phyloP scores from a whole-genome alignment of 1,284 basidiomycete genomes.

The Ceratobasidium sp. region DNA sequence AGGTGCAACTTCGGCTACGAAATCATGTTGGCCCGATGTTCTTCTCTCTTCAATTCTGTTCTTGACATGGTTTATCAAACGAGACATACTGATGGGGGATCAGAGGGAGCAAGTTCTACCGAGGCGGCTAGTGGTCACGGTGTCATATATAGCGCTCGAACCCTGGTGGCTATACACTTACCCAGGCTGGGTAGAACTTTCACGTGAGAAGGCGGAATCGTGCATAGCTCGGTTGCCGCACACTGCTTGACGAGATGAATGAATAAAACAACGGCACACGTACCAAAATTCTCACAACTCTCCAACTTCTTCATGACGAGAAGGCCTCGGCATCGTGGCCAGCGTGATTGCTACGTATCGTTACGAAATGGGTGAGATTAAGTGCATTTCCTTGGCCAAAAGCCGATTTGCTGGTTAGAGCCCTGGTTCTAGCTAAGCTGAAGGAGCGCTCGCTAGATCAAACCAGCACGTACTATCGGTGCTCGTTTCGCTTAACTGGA shows the following conservation, averaged over 20 bases:
- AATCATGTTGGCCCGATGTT: conserved; percentile 1
- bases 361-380: too few relatives aligned
- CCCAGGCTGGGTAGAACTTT: neutral
- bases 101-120: neutral
- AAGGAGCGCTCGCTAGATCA: too few relatives aligned
- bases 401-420: too few relatives aligned
- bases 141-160: neutral
- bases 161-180: conserved; percentile 4
- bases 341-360: too few relatives aligned
- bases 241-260: neutral
- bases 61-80: conserved; percentile 15
- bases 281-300: neutral
- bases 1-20: conserved; percentile 26
- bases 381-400: neutral
- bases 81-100: neutral
- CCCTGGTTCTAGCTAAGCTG: too few relatives aligned
- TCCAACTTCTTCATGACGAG: neutral
- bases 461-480: too few relatives aligned
- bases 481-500: too few relatives aligned
- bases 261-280: neutral
- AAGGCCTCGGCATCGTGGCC: too few relatives aligned
- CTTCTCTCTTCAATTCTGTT: conserved; percentile 5
- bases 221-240: neutral
- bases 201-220: neutral
- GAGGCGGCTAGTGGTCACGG: neutral